Evolutionary conservation across 73 alveolate genomes (phyloP).

Genomic region (Paramecium bursaria): DNA sequence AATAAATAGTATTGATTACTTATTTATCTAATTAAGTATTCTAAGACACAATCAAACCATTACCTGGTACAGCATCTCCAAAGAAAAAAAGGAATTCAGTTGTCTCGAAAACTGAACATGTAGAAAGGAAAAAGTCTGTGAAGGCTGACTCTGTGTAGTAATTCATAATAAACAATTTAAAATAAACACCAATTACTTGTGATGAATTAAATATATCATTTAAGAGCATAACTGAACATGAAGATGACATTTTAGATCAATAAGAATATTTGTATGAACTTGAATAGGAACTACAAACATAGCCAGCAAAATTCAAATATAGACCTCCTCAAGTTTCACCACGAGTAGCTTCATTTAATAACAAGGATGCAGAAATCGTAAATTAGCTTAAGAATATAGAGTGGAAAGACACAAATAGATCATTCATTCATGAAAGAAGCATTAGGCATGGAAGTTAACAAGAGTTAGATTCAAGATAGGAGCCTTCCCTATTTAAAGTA

Average conservation of each 20-base stretch:
- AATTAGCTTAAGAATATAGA: constrained; percentile 21
- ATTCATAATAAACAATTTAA: no score
- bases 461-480: no score
- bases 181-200: neutral
- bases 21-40: neutral
- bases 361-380: constrained; percentile 22
- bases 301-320: neutral
- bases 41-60: neutral
- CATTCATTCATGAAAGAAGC: no score
- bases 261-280: neutral
- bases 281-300: neutral
- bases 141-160: neutral
- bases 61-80: neutral
- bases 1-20: neutral
- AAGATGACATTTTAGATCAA: constrained; percentile 49
- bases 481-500: no score
- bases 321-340: neutral
- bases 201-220: neutral
- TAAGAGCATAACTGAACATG: constrained; percentile 48
- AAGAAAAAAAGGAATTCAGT: neutral
- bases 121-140: no score
- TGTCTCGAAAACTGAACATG: neutral
- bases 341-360: neutral
- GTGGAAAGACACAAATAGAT: constrained; percentile 53
- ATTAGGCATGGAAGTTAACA: no score